These are phyloP conservation scores for Fusarium haematococcum DNA, from an alignment of 2,329 filamentous ascomycete species.

Conservation along the genomic window DNA sequence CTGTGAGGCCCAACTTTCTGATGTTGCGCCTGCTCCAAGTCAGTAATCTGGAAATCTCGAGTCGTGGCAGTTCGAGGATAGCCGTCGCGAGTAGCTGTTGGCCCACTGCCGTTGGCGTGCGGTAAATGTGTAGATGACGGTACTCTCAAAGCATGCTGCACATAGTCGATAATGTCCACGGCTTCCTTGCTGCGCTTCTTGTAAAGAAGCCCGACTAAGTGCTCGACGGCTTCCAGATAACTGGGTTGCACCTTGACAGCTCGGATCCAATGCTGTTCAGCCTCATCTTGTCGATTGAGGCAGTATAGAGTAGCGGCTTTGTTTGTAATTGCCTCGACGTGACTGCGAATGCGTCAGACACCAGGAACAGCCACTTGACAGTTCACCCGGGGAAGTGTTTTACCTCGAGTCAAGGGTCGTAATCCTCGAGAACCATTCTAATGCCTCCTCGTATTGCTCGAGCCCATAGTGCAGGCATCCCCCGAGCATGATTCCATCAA, in stretches of 20 bases:
- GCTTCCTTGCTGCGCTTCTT: slow-evolving; percentile 86
- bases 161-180: slow-evolving; percentile 85
- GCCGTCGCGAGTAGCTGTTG: slow-evolving; percentile 17
- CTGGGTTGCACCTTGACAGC: slow-evolving; percentile 87
- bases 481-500: slow-evolving; percentile 90
- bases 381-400: slow-evolving; percentile 48
- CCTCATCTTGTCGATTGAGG: slow-evolving; percentile 83
- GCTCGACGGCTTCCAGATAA: slow-evolving; percentile 95
- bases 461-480: slow-evolving; percentile 94
- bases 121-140: slow-evolving; percentile 21
- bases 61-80: slow-evolving; percentile 11
- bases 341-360: slow-evolving; percentile 62
- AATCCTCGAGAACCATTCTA: slow-evolving; percentile 79
- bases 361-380: slow-evolving; percentile 46
- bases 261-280: slow-evolving; percentile 85
- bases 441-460: slow-evolving; percentile 82
- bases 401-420: slow-evolving; percentile 67
- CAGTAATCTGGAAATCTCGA: slow-evolving; percentile 32
- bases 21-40: slow-evolving; percentile 40
- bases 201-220: slow-evolving; percentile 89
- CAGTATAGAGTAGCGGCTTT: slow-evolving; percentile 90
- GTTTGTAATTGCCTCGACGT: slow-evolving; percentile 95
- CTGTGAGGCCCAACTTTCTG: slow-evolving; percentile 34
- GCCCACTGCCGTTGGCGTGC: slow-evolving; percentile 1
- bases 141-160: slow-evolving; percentile 78